These are phyloP conservation scores for Solanum hybrid DNA, from an alignment of 305 asterid genomes.

Conservation along the genomic window DNA sequence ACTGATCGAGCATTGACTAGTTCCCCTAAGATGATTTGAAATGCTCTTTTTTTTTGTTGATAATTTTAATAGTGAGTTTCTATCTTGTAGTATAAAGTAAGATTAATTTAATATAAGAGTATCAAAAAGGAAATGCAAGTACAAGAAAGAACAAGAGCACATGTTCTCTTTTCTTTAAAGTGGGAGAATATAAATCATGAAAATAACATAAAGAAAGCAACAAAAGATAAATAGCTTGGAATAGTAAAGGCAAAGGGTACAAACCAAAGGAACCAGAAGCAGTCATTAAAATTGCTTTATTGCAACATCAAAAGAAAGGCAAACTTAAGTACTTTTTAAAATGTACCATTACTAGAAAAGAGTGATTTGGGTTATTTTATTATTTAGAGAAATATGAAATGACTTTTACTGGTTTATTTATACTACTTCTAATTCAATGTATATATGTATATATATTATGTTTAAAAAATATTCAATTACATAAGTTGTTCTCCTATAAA, in stretches of 20 bases:
- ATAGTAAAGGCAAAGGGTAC: constrained; percentile 19
- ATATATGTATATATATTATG: neutral
- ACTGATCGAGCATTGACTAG: neutral
- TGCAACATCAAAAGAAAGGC: constrained; percentile 38
- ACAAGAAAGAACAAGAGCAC: constrained; percentile 31
- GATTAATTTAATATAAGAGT: constrained; percentile 1
- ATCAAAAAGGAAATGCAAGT: constrained; percentile 26
- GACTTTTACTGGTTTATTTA: constrained; percentile 4
- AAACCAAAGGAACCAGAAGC: constrained; percentile 12
- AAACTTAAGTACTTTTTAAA: constrained; percentile 19
- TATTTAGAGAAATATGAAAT: neutral
- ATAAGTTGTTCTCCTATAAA: neutral
- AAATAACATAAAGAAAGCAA: constrained; percentile 17
- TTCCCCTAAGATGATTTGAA: constrained; percentile 11
- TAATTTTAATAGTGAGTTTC: neutral
- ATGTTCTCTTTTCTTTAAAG: constrained; percentile 18
- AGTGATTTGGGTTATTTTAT: constrained; percentile 7
- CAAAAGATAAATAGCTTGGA: neutral
- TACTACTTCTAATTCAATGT: neutral
- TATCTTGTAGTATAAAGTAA: constrained; percentile 12
- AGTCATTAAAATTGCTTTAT: constrained; percentile 20
- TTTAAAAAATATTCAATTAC: neutral
- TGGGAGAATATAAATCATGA: constrained; percentile 28
- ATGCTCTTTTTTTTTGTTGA: neutral
- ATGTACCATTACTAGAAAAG: constrained; percentile 19